Conservation (phyloP, 2,329 filamentous ascomycete species). For the Penicillium freii region DNA sequence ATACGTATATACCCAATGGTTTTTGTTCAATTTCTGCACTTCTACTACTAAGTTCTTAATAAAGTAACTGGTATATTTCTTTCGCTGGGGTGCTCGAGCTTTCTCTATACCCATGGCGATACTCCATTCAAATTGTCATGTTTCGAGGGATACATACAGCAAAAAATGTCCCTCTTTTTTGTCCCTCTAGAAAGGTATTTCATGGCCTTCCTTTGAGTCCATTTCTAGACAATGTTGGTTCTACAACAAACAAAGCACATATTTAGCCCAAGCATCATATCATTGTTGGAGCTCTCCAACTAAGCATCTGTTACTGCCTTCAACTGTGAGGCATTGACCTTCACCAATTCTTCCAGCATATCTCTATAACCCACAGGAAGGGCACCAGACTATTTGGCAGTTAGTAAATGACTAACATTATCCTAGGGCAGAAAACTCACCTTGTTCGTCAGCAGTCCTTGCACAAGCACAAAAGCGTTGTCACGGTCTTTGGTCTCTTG, state of each 20-base stretch:
- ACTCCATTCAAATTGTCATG: background rate
- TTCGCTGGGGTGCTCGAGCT: background rate
- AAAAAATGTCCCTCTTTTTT: background rate
- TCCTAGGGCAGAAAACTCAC: conserved; percentile 29
- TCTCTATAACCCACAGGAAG: conserved; percentile 28
- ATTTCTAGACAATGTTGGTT: background rate
- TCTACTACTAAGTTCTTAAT: background rate
- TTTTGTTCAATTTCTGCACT: background rate
- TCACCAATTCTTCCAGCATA: conserved; percentile 32
- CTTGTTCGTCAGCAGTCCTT: conserved; percentile 40
- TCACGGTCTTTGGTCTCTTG: conserved; percentile 41
- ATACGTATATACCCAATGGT: background rate
- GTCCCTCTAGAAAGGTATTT: no score
- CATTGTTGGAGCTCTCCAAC: background rate
- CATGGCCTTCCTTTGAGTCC: background rate
- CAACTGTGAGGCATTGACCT: conserved; percentile 24
- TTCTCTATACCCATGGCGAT: background rate
- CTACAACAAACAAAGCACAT: background rate
- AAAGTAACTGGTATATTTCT: background rate
- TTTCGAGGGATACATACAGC: background rate
- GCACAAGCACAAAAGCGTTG: conserved; percentile 41
- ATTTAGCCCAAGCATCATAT: background rate
- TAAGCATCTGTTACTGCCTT: conserved; percentile 8
- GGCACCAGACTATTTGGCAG: conserved; percentile 25
- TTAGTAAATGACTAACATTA: conserved; percentile 21